A percentile compares a stretch with the other conserved stretches of the same genome.
These are phyloP conservation scores for Mycena indigotica DNA, from an alignment of 768 basidiomycete species.

Conservation along the genomic window DNA sequence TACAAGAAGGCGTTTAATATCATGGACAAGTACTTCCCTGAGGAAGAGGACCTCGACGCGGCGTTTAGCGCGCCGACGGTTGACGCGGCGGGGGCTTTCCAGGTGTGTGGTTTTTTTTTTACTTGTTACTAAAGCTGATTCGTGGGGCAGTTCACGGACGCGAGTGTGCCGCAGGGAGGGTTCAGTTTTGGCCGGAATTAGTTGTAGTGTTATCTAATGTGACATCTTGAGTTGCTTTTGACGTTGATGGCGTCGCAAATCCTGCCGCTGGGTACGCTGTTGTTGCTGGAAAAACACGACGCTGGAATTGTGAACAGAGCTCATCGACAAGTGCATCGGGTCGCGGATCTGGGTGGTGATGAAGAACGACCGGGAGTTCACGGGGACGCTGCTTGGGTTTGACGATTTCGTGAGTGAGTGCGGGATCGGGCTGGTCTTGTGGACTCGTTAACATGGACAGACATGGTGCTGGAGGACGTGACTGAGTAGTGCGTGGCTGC, in stretches of 20 bases:
- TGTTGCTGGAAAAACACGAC: background rate
- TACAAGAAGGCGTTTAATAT: constrained; percentile 99
- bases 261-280: constrained; percentile 75
- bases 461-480: constrained; percentile 95
- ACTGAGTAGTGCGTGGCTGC: constrained; percentile 89
- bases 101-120: constrained; percentile 66
- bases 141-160: constrained; percentile 69
- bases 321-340: constrained; percentile 97
- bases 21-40: constrained; percentile 98
- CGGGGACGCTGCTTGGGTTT: constrained; percentile 91
- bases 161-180: constrained; percentile 89
- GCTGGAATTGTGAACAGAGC: constrained; percentile 54
- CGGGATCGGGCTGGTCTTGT: no score
- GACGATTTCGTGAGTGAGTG: constrained; percentile 99
- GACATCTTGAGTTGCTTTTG: no score
- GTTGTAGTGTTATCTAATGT: no score
- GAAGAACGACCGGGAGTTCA: constrained; percentile 97
- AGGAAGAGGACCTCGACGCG: constrained; percentile 91
- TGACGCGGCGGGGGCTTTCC: constrained; percentile 72
- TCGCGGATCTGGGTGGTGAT: constrained; percentile 98
- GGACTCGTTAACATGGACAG: constrained; percentile 41
- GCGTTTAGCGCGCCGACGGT: constrained; percentile 77
- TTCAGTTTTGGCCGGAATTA: constrained; percentile 83
- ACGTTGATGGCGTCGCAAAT: constrained; percentile 87
- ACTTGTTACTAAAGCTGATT: constrained; percentile 12